Percentiles rank a stretch among this genome's conserved stretches.
Conservation (phyloP, 305 asterid species). For the Galium porrigens region DNA sequence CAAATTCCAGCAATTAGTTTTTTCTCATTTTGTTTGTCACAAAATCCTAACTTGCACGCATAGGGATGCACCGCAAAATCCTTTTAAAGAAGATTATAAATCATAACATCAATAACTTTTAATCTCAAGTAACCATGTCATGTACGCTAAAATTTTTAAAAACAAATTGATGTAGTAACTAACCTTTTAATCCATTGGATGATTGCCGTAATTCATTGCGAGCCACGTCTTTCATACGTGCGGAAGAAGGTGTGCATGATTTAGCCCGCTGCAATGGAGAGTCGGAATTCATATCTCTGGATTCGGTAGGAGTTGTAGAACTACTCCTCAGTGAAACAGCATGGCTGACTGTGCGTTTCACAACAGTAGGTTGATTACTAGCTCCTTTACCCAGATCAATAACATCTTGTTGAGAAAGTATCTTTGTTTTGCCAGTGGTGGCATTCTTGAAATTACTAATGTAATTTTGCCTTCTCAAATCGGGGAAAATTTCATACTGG, state of each 20-base stretch:
- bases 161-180: neutral
- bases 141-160: neutral
- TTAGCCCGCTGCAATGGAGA: too few species aligned
- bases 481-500: neutral
- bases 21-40: too few species aligned
- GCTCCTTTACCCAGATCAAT: slow-evolving; percentile 9
- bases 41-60: neutral
- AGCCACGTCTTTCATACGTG: slow-evolving; percentile 1
- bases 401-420: slow-evolving; percentile 13
- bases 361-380: neutral
- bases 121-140: neutral
- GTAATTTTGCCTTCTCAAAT: neutral
- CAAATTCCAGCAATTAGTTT: too few species aligned
- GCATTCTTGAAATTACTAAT: slow-evolving; percentile 2
- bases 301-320: neutral
- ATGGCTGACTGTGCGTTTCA: neutral
- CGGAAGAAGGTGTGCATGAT: neutral
- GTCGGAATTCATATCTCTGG: too few species aligned
- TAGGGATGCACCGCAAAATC: neutral
- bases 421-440: slow-evolving; percentile 9
- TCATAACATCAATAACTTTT: neutral
- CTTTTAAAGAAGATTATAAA: neutral
- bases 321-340: neutral
- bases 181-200: slow-evolving; percentile 10
- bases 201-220: neutral